Base-by-base conservation (phyloP, 2,329 filamentous ascomycete genomes). In the Sporothrix variecibatus region DNA sequence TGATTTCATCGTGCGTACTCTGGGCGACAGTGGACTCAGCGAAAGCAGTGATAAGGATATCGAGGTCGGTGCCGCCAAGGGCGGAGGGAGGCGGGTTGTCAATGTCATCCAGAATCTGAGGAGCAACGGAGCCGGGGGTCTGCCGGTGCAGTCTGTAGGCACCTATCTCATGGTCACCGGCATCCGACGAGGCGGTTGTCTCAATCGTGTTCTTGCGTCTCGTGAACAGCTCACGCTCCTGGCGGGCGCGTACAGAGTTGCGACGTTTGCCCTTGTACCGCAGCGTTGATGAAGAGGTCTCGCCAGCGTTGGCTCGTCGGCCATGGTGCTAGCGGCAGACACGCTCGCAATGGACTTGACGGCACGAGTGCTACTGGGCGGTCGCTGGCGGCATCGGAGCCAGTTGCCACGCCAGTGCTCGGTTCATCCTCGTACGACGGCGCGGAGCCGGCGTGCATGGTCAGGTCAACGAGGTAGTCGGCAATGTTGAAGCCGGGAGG, bases 401-500 rank as follows among this genome's bases (percentile, higher is more conserved):
- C 80, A 51, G 86, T 75, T 11, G 84, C 82, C 17, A 88, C 15
- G 28, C 26, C 28, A 23, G 28, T 62, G 56, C 56, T 20, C 60
- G 74, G 71, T 38, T 53, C 67, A 38, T 91, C 89, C 46, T 91
- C 88, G 73, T 90, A 87, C 2, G 89, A 84, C 7, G 87, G 84
- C 26, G 86, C 88, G 62, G 87, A 86, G 74, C 93, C 90, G 31
- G 94, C 95, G 81, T 99, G 96, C 95, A 99, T 98, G 0, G 96
- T 98, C 56, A 99, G 87, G 81, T 99, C 96, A 40, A 99, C 95
- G 5, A 99, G 89, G 80, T 98, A 99, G 81, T 99, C 96, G 3
- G 96, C 96, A 82, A 99, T 98, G 80, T 99, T 99, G 88, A 98
- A 99, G 1, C 97, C 97, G 31, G 95, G 92, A 12, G 96, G 96